phyloP scores from a whole-genome alignment of 2,329 filamentous ascomycete species.

The Ambrosiella cleistominuta region DNA sequence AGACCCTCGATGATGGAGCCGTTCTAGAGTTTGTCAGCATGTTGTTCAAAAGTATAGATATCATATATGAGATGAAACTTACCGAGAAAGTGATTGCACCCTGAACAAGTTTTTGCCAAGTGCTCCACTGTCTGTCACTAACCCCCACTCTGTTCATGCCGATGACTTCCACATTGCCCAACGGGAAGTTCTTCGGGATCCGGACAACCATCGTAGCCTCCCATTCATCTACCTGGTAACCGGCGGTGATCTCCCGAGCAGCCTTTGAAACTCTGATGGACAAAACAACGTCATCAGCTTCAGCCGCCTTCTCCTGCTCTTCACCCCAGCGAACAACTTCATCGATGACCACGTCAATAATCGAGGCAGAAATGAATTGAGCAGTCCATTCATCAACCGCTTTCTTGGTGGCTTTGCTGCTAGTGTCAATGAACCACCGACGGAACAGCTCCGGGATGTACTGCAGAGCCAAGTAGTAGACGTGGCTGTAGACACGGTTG shows the following conservation, averaged over 20 bases:
- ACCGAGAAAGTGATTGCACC: slow-evolving; percentile 82
- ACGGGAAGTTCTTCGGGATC: slow-evolving; percentile 65
- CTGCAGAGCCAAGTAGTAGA: slow-evolving; percentile 69
- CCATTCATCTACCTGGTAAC: slow-evolving; percentile 77
- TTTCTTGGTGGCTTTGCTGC: slow-evolving; percentile 61
- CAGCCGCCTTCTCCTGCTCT: slow-evolving; percentile 29
- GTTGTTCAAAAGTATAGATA: neutral
- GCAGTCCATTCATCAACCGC: slow-evolving; percentile 73
- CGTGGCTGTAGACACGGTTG: slow-evolving; percentile 67
- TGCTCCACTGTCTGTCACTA: slow-evolving; percentile 80
- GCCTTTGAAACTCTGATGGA: slow-evolving; percentile 53
- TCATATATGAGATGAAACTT: slow-evolving; percentile 17
- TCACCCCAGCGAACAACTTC: slow-evolving; percentile 52
- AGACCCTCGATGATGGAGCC: slow-evolving; percentile 78
- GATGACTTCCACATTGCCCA: slow-evolving; percentile 59
- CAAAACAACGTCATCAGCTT: slow-evolving; percentile 35
- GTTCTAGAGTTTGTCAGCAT: slow-evolving; percentile 30
- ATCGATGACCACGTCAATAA: slow-evolving; percentile 47
- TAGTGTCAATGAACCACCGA: slow-evolving; percentile 67
- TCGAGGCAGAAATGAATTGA: slow-evolving; percentile 58
- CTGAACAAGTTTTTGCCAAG: slow-evolving; percentile 74
- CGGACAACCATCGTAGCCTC: slow-evolving; percentile 67
- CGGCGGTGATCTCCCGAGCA: slow-evolving; percentile 61
- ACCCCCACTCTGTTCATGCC: slow-evolving; percentile 73
- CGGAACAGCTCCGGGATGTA: slow-evolving; percentile 65